Evolutionary conservation across 306 rosid genomes (phyloP).

Genomic region (Quercus wislizeni): DNA sequence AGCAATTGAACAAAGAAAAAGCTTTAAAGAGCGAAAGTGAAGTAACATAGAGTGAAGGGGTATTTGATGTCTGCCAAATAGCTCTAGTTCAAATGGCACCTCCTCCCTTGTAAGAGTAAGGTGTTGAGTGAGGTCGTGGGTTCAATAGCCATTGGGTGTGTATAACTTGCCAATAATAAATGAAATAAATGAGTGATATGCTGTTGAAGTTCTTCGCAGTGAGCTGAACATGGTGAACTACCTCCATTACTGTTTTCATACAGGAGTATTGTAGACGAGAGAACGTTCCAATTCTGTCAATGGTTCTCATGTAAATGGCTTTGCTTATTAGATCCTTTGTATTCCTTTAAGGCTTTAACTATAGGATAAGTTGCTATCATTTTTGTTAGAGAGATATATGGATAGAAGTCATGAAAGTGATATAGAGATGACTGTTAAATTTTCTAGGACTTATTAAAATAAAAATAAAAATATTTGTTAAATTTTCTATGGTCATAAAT

Average conservation of each 20-base stretch:
- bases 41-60: not conserved
- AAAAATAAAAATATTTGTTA: too few species aligned
- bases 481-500: not conserved
- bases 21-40: not conserved
- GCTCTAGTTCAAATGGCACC: too few species aligned
- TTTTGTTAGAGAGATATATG: not conserved
- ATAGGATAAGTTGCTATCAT: not conserved
- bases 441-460: not conserved
- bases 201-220: not conserved
- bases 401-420: not conserved
- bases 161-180: not conserved
- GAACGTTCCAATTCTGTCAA: not conserved
- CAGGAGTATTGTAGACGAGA: not conserved
- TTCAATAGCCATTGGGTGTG: too few species aligned
- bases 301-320: not conserved
- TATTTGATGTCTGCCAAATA: too few species aligned
- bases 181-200: not conserved
- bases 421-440: not conserved
- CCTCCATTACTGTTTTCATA: not conserved
- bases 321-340: not conserved
- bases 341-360: not conserved
- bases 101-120: too few species aligned
- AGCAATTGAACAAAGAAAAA: not conserved
- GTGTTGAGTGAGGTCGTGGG: too few species aligned
- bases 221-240: not conserved